These are phyloP conservation scores for Beta corolliflora DNA, from an alignment of 179 eudicot species.

Conservation along the genomic window DNA sequence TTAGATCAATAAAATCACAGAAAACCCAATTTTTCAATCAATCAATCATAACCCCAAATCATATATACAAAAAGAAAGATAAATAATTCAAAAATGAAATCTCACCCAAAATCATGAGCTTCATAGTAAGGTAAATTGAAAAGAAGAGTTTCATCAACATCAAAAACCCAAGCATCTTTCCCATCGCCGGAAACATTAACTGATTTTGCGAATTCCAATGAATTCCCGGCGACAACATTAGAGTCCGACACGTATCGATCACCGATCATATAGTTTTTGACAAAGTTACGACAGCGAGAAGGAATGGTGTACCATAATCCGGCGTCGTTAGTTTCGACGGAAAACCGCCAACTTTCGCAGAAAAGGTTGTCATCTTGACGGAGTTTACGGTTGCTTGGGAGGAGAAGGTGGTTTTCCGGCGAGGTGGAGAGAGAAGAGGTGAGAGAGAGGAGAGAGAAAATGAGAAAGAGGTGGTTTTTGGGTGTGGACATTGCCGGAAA, in stretches of 20 bases:
- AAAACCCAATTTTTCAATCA: background rate
- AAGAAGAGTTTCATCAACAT: conserved; percentile 33
- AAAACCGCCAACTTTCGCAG: conserved; percentile 79
- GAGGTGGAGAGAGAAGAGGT: background rate
- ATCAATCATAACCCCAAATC: conserved; percentile 18
- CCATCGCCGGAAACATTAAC: conserved; percentile 35
- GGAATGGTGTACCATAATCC: conserved; percentile 52
- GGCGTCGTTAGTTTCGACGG: conserved; percentile 72
- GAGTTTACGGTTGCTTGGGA: conserved; percentile 20
- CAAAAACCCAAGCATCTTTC: conserved; percentile 44
- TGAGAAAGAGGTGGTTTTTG: background rate
- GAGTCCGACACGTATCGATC: conserved; percentile 54
- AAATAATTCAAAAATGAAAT: background rate
- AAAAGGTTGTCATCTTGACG: conserved; percentile 24
- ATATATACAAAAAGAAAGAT: background rate
- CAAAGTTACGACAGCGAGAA: conserved; percentile 42
- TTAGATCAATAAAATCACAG: background rate
- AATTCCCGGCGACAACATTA: conserved; percentile 40
- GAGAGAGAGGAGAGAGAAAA: background rate
- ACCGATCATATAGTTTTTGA: conserved; percentile 55
- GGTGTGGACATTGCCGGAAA: background rate
- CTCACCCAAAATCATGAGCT: conserved; percentile 40
- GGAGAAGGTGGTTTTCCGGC: conserved; percentile 20
- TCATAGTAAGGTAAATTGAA: conserved; percentile 36
- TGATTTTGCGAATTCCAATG: conserved; percentile 45